Conservation (phyloP, 768 basidiomycete species). For the Lactifluus piperatus region DNA sequence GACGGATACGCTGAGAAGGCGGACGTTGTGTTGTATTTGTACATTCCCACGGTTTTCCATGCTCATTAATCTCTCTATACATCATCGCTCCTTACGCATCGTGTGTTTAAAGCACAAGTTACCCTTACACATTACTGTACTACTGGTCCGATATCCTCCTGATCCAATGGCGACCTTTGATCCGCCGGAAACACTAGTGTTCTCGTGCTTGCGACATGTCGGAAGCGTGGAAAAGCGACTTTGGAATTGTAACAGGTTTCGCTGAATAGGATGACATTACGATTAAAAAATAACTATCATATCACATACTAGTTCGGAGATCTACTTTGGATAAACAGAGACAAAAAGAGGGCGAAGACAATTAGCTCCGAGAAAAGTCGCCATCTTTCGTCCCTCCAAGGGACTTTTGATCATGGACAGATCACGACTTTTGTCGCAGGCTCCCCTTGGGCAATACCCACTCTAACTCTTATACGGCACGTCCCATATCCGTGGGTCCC, state of each 20-base stretch:
- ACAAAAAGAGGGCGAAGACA: too few relatives aligned
- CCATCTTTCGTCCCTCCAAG: too few relatives aligned
- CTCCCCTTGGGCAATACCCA: too few relatives aligned
- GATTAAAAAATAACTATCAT: too few relatives aligned
- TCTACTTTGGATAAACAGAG: too few relatives aligned
- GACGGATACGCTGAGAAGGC: conserved; percentile 8
- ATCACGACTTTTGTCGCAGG: too few relatives aligned
- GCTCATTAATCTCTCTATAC: background rate
- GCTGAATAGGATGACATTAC: background rate
- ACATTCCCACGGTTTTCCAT: background rate
- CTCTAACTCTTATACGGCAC: background rate
- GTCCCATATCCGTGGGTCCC: background rate
- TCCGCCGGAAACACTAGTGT: background rate
- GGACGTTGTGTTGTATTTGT: background rate
- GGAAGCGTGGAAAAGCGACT: background rate
- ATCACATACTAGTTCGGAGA: too few relatives aligned
- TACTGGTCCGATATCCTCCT: conserved; percentile 7
- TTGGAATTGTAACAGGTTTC: background rate
- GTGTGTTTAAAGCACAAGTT: background rate
- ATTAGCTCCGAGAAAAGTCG: too few relatives aligned
- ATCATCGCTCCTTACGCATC: background rate
- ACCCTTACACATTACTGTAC: conserved; percentile 14
- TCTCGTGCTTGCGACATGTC: background rate
- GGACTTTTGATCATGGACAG: too few relatives aligned
- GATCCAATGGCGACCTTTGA: background rate